Conservation (phyloP, 345 rosid species). For the Eucalyptus brandiana region DNA sequence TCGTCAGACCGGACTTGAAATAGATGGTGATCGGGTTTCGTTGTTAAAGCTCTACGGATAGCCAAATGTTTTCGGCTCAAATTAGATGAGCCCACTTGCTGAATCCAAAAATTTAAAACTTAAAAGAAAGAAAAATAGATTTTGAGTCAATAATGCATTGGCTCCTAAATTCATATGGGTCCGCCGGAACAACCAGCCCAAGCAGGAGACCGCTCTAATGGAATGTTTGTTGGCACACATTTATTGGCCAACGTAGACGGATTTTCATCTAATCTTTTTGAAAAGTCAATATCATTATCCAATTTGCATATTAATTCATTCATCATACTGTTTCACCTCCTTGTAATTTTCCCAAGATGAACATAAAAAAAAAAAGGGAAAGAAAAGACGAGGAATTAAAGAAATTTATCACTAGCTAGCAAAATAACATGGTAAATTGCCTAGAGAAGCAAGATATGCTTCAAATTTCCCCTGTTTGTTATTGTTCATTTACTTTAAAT, state of each 20-base stretch:
- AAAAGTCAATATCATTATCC: not conserved
- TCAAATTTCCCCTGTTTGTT: not conserved
- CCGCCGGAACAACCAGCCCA: not conserved
- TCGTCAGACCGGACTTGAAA: not conserved
- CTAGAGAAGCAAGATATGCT: not conserved
- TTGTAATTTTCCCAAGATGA: not conserved
- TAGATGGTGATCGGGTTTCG: not conserved
- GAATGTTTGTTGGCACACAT: not conserved
- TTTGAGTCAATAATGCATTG: not conserved
- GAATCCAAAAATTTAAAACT: not conserved
- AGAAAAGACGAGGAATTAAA: not conserved
- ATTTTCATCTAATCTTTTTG: not conserved
- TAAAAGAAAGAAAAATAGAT: not conserved
- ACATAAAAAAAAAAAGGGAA: rapidly evolving
- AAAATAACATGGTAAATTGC: not conserved
- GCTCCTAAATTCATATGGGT: not conserved
- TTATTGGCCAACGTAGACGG: too few species aligned
- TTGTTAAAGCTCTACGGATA: not conserved
- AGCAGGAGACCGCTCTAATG: not conserved
- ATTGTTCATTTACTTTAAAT: too few species aligned
- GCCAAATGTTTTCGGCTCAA: not conserved
- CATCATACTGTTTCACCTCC: not conserved
- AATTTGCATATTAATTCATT: not conserved
- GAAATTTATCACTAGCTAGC: not conserved
- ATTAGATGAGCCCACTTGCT: not conserved